Base-by-base conservation (phyloP, 2,329 filamentous ascomycete species). In the Pseudophaeomoniella oleicola region DNA sequence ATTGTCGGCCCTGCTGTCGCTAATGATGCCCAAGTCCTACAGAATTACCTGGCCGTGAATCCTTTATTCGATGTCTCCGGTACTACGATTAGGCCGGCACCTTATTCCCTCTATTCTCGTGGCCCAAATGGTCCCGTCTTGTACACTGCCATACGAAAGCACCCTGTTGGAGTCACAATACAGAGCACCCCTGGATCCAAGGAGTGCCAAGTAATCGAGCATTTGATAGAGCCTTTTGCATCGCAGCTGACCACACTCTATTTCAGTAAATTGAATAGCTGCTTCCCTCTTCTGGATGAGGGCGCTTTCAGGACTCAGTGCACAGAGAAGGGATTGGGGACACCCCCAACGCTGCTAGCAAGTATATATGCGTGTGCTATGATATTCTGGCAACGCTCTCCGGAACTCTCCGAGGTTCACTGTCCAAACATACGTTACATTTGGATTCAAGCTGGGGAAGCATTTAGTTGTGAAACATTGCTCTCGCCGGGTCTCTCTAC, bases 271-370 rank as follows among this genome's bases (percentile, higher is more conserved):
- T 64, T 71, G 29, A 72, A 78, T 48, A 56, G 58, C n/a, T 72
- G 70, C n/a, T 71, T 78, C 40, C 75, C 74, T 0, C 56, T 78
- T 2, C 59, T 78, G 5, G 71, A 78, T 40, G 67, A 72, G 31
- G 51, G 60, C 2, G 61, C 63, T 1, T 72, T 77, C 38, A 60
- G 65, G 40, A 58, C 59, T 9, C 64, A 66, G 15, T 69, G 67
- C 38, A 55, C 49, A 19, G 64, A 66, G 39, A 58, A 66, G 6
- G 58, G 63, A 6, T 64, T 71, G 36, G 58, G 36, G 53, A 17
- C 44, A n/a, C 72, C 72, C 0, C 69, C 71, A 0, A 67, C 71
- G 2, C 53, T 78, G 15, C 47, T 77, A 3, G 67, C 69, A 30
- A 68, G 68, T 39, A 52, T 78, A 2, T 72, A 75, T 44, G 73